Evolutionary conservation across 208 protist species (phyloP).

Genomic region (Trypanosoma congolense): DNA sequence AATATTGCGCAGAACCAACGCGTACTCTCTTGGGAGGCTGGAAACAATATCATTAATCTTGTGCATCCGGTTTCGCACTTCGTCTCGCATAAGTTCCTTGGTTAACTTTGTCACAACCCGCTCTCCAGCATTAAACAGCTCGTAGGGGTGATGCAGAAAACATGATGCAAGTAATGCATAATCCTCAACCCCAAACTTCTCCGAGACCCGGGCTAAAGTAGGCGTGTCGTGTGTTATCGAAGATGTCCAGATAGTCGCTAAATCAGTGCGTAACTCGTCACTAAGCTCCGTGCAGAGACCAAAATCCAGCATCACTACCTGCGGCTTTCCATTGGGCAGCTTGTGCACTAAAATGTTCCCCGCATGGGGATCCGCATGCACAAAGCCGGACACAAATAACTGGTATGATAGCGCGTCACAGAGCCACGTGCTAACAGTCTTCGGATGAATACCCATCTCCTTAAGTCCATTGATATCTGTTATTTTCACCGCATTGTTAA

Average conservation of each 20-base stretch:
- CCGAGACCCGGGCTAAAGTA: constrained; percentile 36
- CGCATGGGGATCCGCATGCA: constrained; percentile 93
- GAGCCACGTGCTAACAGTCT: constrained; percentile 57
- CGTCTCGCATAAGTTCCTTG: constrained; percentile 62
- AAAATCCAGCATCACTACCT: constrained; percentile 93
- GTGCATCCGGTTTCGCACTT: constrained; percentile 66
- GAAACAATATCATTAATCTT: constrained; percentile 77
- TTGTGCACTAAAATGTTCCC: constrained; percentile 91
- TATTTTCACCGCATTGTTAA: constrained; percentile 69
- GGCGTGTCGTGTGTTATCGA: constrained; percentile 64
- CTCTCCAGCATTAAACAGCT: constrained; percentile 31
- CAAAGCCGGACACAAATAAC: constrained; percentile 92
- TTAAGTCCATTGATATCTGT: constrained; percentile 61
- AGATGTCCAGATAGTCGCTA: constrained; percentile 73
- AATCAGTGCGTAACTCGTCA: constrained; percentile 40
- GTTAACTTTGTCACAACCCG: constrained; percentile 32
- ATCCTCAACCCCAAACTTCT: constrained; percentile 60
- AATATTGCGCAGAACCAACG: constrained; percentile 83
- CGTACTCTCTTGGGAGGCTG: constrained; percentile 77
- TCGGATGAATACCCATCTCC: constrained; percentile 45
- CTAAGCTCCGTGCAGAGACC: constrained; percentile 91
- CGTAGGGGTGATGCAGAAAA: constrained; percentile 85
- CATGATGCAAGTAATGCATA: constrained; percentile 81
- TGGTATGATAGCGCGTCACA: constrained; percentile 90
- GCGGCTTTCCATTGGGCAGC: constrained; percentile 42